Evolutionary conservation across 805 yeast species (phyloP), one percentile per base, ranked within the genome.

Genomic region (Lipomyces sp.): DNA sequence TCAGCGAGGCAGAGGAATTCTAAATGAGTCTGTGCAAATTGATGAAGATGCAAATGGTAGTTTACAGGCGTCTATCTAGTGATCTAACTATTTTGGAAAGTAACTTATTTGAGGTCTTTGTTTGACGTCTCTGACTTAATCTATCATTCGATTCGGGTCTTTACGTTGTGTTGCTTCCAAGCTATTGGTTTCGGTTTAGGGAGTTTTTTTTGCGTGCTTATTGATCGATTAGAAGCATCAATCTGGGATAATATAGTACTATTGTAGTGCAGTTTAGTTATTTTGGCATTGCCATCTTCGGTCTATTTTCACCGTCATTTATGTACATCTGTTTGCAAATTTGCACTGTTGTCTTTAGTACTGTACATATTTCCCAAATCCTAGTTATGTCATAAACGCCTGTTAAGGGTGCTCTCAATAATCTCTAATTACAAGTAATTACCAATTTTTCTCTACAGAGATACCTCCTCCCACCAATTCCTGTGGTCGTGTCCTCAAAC

Each of bases 1-100:
- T 94, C 81, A 60, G 61, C 53, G 85, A 85, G 33, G 70, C 78
- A 37, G 84, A 81, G 39, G 83, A 81, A 65, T 80, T 77, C 66
- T 80, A 69, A 42, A 6, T n/a, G n/a, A 15, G 2, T 42, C 7
- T 7, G n/a, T 42, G 48, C 48, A 42, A 42, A 13, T 42, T n/a
- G 48, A 24, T 24, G 24, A 24, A 24, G 24, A 24, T 24, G 24
- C 24, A 24, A 24, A 24, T 24, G 24, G 24, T 24, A 24, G 24
- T 24, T 24, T 24, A 24, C 24, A 24, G 24, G 24, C 24, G 24
- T 24, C 24, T 24, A 24, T 24, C 24, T 24, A 24, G 24, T 24
- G 24, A 24, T 24, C 24, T 24, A 24, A 24, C 24, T 24, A 24
- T 24, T 24, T 24, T 24, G 24, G 24, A 24, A 24, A 24, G 24